These are phyloP conservation scores for Yamadazyma paraphyllophila DNA, from an alignment of 805 yeast genomes.

Conservation along the genomic window DNA sequence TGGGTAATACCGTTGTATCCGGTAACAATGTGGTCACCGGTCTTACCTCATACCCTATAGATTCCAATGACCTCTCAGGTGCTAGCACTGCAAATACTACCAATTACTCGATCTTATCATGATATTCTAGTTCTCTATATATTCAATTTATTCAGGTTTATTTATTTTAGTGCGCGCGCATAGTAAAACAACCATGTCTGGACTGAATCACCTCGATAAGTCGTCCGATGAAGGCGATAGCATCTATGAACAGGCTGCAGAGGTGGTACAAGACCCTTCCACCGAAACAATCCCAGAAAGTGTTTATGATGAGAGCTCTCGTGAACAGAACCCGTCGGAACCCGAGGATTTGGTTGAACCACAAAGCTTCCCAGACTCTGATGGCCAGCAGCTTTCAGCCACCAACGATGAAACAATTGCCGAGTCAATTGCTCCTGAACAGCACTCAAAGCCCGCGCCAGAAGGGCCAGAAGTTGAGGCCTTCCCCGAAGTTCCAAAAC, in stretches of 20 bases:
- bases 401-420: background rate
- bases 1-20: too few species aligned
- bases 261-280: background rate
- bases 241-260: background rate
- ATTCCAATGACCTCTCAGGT: constrained; percentile 10
- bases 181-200: background rate
- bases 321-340: too few species aligned
- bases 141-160: too few species aligned
- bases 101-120: background rate
- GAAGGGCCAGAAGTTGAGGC: background rate
- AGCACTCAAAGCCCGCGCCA: background rate
- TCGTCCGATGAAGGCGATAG: background rate
- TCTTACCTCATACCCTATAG: constrained; percentile 5
- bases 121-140: background rate
- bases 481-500: constrained; percentile 5
- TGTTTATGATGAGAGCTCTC: too few species aligned
- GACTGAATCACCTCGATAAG: background rate
- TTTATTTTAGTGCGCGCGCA: too few species aligned
- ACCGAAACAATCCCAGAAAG: too few species aligned
- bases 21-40: background rate
- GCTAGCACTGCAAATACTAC: constrained; percentile 8
- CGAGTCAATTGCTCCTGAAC: background rate
- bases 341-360: too few species aligned
- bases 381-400: too few species aligned
- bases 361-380: too few species aligned